Percentiles rank a stretch among this genome's conserved stretches.
Conservation (phyloP, 352 stramenopile species). For the Globisporangium cederbergense region DNA sequence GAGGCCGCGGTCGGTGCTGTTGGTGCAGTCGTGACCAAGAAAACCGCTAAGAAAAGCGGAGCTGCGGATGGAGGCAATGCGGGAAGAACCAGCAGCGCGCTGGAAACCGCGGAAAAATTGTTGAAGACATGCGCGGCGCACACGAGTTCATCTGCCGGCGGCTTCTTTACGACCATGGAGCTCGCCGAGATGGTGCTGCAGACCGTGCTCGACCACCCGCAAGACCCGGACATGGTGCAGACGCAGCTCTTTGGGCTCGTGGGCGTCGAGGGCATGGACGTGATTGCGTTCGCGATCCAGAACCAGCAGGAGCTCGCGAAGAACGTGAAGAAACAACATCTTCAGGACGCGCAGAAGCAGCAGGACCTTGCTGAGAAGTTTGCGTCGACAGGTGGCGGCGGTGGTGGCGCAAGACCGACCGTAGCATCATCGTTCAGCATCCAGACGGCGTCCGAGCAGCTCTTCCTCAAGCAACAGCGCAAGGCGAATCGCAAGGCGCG, state of each 20-base stretch:
- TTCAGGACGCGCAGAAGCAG: slow-evolving; percentile 43
- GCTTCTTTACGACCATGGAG: slow-evolving; percentile 58
- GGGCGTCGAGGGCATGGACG: slow-evolving; percentile 81
- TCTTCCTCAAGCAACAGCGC: slow-evolving; percentile 57
- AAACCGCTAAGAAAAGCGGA: slow-evolving; percentile 16
- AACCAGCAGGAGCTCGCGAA: slow-evolving; percentile 31
- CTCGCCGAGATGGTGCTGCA: slow-evolving; percentile 70
- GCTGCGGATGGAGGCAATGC: not conserved
- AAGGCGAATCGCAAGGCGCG: slow-evolving; percentile 40
- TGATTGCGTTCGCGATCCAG: slow-evolving; percentile 77
- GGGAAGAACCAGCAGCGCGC: not conserved
- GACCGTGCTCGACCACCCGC: slow-evolving; percentile 45
- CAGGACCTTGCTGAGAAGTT: slow-evolving; percentile 32
- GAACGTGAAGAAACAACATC: slow-evolving; percentile 31
- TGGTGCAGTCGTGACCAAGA: slow-evolving; percentile 53
- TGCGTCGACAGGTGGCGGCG: not conserved
- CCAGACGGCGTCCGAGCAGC: slow-evolving; percentile 59
- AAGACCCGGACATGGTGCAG: slow-evolving; percentile 59
- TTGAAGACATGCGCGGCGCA: slow-evolving; percentile 38
- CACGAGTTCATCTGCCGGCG: slow-evolving; percentile 16
- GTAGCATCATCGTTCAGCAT: slow-evolving; percentile 53
- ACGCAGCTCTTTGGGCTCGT: slow-evolving; percentile 80
- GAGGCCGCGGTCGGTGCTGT: slow-evolving; percentile 46
- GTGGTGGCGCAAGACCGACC: slow-evolving; percentile 18
- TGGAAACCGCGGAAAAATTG: slow-evolving; percentile 31